Base-by-base conservation (phyloP, 2,329 filamentous ascomycete genomes). In the Diplodia scrobiculata region DNA sequence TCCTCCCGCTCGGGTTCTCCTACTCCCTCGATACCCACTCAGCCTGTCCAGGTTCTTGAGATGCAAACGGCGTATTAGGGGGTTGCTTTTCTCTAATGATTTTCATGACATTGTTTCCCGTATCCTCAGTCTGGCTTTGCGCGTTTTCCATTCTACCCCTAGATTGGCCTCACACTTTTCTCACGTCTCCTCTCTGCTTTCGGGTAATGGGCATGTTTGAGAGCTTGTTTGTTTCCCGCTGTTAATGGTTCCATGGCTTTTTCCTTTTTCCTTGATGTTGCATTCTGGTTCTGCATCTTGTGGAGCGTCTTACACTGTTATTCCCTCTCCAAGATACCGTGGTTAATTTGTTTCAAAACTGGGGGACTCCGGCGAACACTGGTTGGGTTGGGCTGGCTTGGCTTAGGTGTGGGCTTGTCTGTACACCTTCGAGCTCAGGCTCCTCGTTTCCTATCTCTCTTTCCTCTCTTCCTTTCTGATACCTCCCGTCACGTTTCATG, bases 1-100 rank as follows among this genome's bases (percentile, higher is more conserved):
- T 80, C 82, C 53, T 78, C 80, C 17, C 79, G 79, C 65, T 79
- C 79, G 25, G 77, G 78, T 67, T 79, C 77, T 66, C 73, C 76
- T 29, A 77, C 77, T 62, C 78, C 78, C 32, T 76, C 77, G 38
- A 75, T 80, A 72, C 73, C 79, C 66, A 69, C 78, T 50, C 76
- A 78, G 50, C 75, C 73, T 59, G 76, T 80, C 5, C 76, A 76
- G 55, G 76, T 77, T 13, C 72, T 79, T 14, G 78, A 79, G 68
- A 79, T 79, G 78, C 78, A 79, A 67, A 75, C 79, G 71, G 78
- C 78, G 59, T 79, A 79, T 70, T 79, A 76, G 63, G 52, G 51
- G 50, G 66, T 59, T 19, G 21, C 17, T 41, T 58, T 50, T 59
- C 47, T 48, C 25, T 66, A 66, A 66, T 59, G 64, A 66, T 62